Percentiles rank a stretch among this genome's conserved stretches.
Conservation (phyloP, 2,329 filamentous ascomycete genomes). For the Phaeosphaeria sp. region DNA sequence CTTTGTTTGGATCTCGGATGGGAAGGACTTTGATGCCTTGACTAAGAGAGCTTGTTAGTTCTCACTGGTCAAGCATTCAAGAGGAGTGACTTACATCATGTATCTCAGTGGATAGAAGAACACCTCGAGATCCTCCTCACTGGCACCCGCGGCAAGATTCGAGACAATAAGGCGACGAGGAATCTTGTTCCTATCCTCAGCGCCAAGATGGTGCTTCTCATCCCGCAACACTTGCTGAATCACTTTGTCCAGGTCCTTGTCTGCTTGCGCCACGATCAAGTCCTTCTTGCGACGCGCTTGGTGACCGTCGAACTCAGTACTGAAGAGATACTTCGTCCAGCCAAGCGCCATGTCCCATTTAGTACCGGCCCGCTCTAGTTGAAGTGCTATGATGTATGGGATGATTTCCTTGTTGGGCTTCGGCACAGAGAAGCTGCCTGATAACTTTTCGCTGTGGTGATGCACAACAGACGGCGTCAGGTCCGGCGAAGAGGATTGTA, state of each 20-base stretch:
- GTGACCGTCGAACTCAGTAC: constrained; percentile 9
- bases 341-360: constrained; percentile 15
- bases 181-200: constrained; percentile 15
- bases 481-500: not conserved
- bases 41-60: constrained; percentile 15
- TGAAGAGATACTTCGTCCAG: constrained; percentile 23
- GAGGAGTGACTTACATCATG: constrained; percentile 22
- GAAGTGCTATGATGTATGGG: constrained; percentile 13
- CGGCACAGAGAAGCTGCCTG: not conserved
- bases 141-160: constrained; percentile 35
- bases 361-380: constrained; percentile 15
- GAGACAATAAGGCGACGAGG: constrained; percentile 27
- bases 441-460: not conserved
- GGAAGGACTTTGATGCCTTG: constrained; percentile 22
- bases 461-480: not conserved
- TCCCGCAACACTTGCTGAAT: constrained; percentile 17
- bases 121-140: constrained; percentile 17
- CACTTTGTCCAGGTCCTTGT: constrained; percentile 9
- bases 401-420: not conserved
- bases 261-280: constrained; percentile 12
- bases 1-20: constrained; percentile 21
- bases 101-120: constrained; percentile 20
- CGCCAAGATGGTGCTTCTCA: constrained; percentile 10
- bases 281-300: constrained; percentile 13
- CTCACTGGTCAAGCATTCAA: not conserved